phyloP scores from a whole-genome alignment of 768 basidiomycete species.

The Suillus hirtellus region DNA sequence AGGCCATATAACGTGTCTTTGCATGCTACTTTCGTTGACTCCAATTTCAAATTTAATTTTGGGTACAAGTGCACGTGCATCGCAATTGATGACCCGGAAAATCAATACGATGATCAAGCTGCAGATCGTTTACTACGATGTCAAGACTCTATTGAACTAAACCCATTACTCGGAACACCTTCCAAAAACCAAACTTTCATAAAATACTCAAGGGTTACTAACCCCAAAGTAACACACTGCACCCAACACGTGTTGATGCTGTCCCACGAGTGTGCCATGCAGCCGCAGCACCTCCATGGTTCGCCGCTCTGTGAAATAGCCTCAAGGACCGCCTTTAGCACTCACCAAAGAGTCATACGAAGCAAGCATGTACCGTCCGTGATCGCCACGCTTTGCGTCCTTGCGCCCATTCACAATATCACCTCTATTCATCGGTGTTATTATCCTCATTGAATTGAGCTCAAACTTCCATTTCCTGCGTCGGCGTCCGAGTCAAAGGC shows the following conservation, averaged over 20 bases:
- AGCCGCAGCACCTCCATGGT: slow-evolving; percentile 23
- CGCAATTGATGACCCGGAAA: background rate
- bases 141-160: background rate
- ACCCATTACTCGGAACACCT: slow-evolving; percentile 28
- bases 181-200: slow-evolving; percentile 1
- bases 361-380: background rate
- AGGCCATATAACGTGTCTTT: background rate
- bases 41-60: slow-evolving; percentile 6
- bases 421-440: background rate
- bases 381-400: background rate
- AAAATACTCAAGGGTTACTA: slow-evolving; percentile 24
- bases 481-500: background rate
- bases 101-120: background rate
- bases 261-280: slow-evolving; percentile 31
- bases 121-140: background rate
- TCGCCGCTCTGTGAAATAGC: background rate
- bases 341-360: background rate
- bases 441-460: background rate
- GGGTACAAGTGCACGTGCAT: slow-evolving; percentile 1
- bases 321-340: slow-evolving; percentile 4
- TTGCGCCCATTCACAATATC: slow-evolving; percentile 5
- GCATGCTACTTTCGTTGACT: background rate
- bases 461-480: background rate
- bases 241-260: slow-evolving; percentile 30
- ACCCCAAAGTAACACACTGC: slow-evolving; percentile 24